These are phyloP conservation scores for Sechiopsis laciniata DNA, from an alignment of 306 rosid species.

Conservation along the genomic window DNA sequence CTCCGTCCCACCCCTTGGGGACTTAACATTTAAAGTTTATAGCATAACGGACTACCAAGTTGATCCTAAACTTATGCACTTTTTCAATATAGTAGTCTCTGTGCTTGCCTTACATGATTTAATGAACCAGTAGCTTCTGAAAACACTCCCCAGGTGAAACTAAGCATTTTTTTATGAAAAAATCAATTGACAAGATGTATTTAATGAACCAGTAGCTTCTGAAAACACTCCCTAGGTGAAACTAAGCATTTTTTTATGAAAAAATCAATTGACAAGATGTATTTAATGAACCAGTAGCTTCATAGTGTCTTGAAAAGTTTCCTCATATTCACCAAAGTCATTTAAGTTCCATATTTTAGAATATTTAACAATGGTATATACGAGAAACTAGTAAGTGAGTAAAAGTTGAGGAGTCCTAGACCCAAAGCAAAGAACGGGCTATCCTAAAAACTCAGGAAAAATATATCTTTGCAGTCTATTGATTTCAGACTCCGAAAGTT, in stretches of 20 bases:
- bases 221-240: not conserved
- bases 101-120: not conserved
- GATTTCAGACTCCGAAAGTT: too few species aligned
- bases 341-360: not conserved
- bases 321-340: constrained; percentile 4
- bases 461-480: too few species aligned
- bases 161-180: not conserved
- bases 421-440: not conserved
- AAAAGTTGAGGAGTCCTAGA: too few species aligned
- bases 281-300: not conserved
- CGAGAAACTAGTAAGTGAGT: too few species aligned
- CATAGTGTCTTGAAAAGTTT: not conserved
- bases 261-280: not conserved
- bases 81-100: not conserved
- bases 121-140: not conserved
- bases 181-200: not conserved
- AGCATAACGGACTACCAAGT: not conserved
- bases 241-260: not conserved
- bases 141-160: not conserved
- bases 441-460: not conserved
- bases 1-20: too few species aligned
- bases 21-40: not conserved
- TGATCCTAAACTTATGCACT: not conserved
- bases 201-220: not conserved
- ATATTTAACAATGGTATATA: not conserved